Evolutionary conservation across 2,329 filamentous ascomycete species (phyloP).

Genomic region (Hypoxylon sp.): DNA sequence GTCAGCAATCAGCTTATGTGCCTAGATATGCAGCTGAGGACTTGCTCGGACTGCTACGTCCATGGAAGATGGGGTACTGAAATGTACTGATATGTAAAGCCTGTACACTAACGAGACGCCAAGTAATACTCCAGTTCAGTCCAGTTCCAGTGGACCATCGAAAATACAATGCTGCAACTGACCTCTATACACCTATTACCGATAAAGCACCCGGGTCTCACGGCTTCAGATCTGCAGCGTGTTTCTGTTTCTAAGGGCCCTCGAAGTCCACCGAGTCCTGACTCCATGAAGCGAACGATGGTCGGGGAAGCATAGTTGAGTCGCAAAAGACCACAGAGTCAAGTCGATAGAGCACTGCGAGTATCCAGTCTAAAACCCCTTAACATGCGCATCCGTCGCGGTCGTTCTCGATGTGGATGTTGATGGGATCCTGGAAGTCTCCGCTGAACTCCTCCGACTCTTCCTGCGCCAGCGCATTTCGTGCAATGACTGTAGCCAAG

Average conservation of each 20-base stretch:
- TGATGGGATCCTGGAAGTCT: constrained; percentile 97
- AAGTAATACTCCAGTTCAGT: constrained; percentile 19
- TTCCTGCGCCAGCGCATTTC: constrained; percentile 94
- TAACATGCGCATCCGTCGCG: constrained; percentile 93
- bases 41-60: constrained; percentile 20
- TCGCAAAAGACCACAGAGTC: constrained; percentile 7
- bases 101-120: constrained; percentile 24
- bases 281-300: constrained; percentile 27
- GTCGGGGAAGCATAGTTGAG: constrained; percentile 23
- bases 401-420: constrained; percentile 95
- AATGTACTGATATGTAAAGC: constrained; percentile 17
- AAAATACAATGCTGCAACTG: constrained; percentile 30
- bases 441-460: constrained; percentile 97
- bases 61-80: constrained; percentile 19
- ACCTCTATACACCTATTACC: constrained; percentile 30
- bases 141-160: constrained; percentile 12
- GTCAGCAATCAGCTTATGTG: too few species aligned
- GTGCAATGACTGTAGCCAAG: constrained; percentile 79
- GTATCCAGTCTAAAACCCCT: constrained; percentile 37
- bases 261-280: constrained; percentile 17
- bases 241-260: constrained; percentile 15
- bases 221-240: constrained; percentile 12
- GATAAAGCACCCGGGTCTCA: constrained; percentile 7
- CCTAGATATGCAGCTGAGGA: too few species aligned
- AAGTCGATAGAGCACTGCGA: constrained; percentile 29